Percentiles rank a stretch among this genome's conserved stretches.
Conservation (phyloP, 75 land plant genomes). For the Selaginella tamariscina region DNA sequence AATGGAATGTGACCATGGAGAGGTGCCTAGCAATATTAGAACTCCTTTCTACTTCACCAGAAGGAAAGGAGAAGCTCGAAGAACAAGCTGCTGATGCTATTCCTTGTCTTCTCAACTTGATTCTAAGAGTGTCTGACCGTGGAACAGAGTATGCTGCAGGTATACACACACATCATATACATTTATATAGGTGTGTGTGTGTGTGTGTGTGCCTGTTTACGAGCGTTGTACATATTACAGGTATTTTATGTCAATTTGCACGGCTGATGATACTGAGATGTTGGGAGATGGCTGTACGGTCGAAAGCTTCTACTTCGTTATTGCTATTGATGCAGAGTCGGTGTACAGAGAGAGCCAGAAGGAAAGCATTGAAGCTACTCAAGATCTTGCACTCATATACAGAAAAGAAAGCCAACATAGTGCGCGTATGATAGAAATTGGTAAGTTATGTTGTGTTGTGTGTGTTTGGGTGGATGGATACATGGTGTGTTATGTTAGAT, state of each 20-base stretch:
- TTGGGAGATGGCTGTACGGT: background rate
- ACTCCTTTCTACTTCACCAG: background rate
- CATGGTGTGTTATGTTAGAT: too few relatives aligned
- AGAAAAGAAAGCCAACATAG: background rate
- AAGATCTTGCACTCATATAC: background rate
- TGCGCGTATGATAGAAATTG: too few relatives aligned
- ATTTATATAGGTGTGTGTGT: background rate
- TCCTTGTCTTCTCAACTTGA: background rate
- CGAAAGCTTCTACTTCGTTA: background rate
- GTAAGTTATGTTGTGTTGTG: too few relatives aligned
- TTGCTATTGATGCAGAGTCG: background rate
- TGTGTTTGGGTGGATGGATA: too few relatives aligned
- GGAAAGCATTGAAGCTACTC: background rate
- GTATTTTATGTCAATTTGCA: too few relatives aligned
- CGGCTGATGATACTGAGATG: too few relatives aligned
- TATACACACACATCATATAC: background rate
- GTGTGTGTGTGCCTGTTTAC: too few relatives aligned
- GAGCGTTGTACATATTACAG: too few relatives aligned
- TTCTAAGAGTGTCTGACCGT: background rate
- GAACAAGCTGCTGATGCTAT: background rate
- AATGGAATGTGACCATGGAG: background rate
- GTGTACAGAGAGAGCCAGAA: background rate
- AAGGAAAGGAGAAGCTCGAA: background rate
- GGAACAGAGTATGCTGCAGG: background rate
- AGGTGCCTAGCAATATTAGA: background rate